Base-by-base conservation (phyloP, 768 basidiomycete genomes). In the Galerina sulciceps region DNA sequence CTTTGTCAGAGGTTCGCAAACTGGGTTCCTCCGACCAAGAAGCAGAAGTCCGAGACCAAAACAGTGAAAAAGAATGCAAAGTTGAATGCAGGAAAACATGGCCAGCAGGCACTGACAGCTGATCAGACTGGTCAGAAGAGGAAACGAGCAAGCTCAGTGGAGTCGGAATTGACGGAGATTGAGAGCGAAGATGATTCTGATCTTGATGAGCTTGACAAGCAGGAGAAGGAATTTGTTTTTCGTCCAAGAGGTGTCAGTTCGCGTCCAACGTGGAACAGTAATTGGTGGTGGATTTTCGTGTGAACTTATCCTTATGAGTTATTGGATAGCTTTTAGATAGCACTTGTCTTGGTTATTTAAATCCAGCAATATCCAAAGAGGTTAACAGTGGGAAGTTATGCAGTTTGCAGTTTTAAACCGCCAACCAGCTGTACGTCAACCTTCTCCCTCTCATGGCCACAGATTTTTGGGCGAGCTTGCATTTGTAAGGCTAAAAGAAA, bases 381-480 rank as follows among this genome's bases (percentile, higher is more conserved):
- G 26, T 3, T 31, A 0, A 8, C 26, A 4, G 26, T 31, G 26
- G 26, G 26, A 31, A 31, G 26, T 31, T 1, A 8, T 31, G n/a
- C n/a, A n/a, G n/a, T n/a, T n/a, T n/a, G n/a, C n/a, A n/a, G n/a
- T n/a, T n/a, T n/a, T n/a, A n/a, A n/a, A n/a, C n/a, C n/a, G n/a
- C n/a, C n/a, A n/a, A n/a, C n/a, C n/a, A n/a, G n/a, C n/a, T n/a
- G n/a, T n/a, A n/a, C n/a, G n/a, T 0, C 26, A 4, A 31, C 4
- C 26, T 8, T 5, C 26, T 26, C 26, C 26, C 26, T 8, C 4
- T 31, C 26, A 94, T 94, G 93, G 91, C 92, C 4, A 92, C 91
- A 37, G 90, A 94, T 75, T 96, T 94, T 70, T 97, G 93, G 93
- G 82, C 86, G 26, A 95, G 93, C 68, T 91, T 93, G 51, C 95